phyloP scores from a whole-genome alignment of 495 filamentous ascomycete genomes.

The Pyrenula aspistea region DNA sequence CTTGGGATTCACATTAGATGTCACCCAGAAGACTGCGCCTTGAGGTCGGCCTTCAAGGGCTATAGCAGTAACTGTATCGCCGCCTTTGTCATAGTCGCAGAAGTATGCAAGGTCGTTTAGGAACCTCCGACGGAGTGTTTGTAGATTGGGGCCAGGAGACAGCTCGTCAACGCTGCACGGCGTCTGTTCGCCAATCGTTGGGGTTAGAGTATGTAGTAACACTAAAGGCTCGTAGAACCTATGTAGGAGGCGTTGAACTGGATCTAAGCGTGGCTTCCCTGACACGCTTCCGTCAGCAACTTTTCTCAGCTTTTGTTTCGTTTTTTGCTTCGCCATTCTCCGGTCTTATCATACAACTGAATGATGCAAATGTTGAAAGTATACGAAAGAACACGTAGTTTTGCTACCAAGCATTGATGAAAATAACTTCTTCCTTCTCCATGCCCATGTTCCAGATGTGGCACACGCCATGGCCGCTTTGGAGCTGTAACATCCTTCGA shows the following conservation, averaged over 20 bases:
- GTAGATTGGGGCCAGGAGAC: background rate
- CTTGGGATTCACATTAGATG: conserved; percentile 11
- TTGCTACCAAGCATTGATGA: too few relatives aligned
- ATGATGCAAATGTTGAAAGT: too few relatives aligned
- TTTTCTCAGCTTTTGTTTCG: background rate
- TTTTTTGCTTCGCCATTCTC: background rate
- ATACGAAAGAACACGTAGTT: too few relatives aligned
- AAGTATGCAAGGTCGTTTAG: conserved; percentile 20
- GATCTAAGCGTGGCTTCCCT: conserved; percentile 3
- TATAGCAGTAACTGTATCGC: conserved; percentile 17
- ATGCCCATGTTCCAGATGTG: too few relatives aligned
- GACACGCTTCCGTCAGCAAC: background rate
- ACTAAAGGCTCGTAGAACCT: conserved; percentile 24
- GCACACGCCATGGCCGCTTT: too few relatives aligned
- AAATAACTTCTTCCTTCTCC: too few relatives aligned
- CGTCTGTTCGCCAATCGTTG: conserved; percentile 14
- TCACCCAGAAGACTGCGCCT: conserved; percentile 17
- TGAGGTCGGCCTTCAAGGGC: conserved; percentile 14
- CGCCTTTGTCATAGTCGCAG: conserved; percentile 22
- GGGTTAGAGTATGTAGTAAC: conserved; percentile 14
- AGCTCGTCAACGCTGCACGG: too few relatives aligned
- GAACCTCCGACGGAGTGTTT: conserved; percentile 5
- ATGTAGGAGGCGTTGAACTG: conserved; percentile 6
- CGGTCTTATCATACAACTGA: too few relatives aligned
- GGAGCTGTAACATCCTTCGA: too few relatives aligned